Percentiles rank a stretch among this genome's conserved stretches.
These are phyloP conservation scores for Mycena albidolilacea DNA, from an alignment of 768 basidiomycete genomes.

Conservation along the genomic window DNA sequence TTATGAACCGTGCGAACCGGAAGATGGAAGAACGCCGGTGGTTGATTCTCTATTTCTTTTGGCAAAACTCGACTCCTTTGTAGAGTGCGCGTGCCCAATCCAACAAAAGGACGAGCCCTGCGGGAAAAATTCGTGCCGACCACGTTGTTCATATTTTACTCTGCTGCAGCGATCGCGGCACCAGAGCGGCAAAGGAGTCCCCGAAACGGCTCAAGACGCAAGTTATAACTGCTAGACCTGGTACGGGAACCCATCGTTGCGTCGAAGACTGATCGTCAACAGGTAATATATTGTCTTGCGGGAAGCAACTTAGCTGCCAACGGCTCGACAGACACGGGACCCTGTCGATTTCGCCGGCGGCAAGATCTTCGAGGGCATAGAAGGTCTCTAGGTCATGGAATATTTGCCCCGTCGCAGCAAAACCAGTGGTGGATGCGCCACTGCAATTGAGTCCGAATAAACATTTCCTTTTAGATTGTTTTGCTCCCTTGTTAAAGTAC, in stretches of 20 bases:
- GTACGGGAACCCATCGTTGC: not conserved
- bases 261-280: not conserved
- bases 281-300: not conserved
- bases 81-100: not conserved
- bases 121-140: not conserved
- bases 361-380: not conserved
- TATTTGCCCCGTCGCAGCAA: not conserved
- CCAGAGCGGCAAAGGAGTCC: not conserved
- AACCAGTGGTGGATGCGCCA: not conserved
- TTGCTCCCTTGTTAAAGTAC: not conserved
- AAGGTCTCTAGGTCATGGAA: not conserved
- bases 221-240: not conserved
- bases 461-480: not conserved
- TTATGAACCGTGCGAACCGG: not conserved
- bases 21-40: not conserved
- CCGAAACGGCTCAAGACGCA: not conserved
- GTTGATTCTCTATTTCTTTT: not conserved
- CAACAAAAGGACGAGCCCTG: not conserved
- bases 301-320: not conserved
- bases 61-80: conserved; percentile 2
- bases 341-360: not conserved
- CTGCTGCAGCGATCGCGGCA: not conserved
- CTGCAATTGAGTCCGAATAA: not conserved
- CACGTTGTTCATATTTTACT: conserved; percentile 2
- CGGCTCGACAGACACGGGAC: not conserved